A percentile compares a stretch with the other conserved stretches of the same genome.
Conservation (phyloP, 2,329 filamentous ascomycete genomes). For the Didymella arachidicola region DNA sequence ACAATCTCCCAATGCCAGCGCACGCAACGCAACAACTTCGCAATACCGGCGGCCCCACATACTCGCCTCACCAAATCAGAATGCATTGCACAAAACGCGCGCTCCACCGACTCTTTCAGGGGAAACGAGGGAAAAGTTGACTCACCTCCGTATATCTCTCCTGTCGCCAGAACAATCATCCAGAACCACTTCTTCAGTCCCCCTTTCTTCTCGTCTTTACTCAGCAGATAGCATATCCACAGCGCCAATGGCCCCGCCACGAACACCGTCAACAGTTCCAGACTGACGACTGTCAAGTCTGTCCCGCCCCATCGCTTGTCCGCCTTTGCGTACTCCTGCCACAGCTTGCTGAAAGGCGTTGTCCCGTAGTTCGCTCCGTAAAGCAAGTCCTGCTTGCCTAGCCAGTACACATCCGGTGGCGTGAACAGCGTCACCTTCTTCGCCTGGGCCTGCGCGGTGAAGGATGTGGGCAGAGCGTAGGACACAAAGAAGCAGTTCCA, state of each 20-base stretch:
- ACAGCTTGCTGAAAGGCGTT: slow-evolving; percentile 62
- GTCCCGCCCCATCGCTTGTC: slow-evolving; percentile 67
- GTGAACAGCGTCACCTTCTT: slow-evolving; percentile 51
- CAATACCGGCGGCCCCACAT: slow-evolving; percentile 32
- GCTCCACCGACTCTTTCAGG: slow-evolving; percentile 23
- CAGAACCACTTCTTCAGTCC: slow-evolving; percentile 59
- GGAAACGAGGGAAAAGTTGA: slow-evolving; percentile 18
- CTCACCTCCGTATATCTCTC: slow-evolving; percentile 67
- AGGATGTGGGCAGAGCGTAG: slow-evolving; percentile 53
- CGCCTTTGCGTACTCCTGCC: slow-evolving; percentile 72
- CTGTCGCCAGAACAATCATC: slow-evolving; percentile 66
- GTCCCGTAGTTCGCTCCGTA: slow-evolving; percentile 68
- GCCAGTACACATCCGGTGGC: slow-evolving; percentile 60
- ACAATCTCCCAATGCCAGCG: slow-evolving; percentile 28
- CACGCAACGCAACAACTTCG: slow-evolving; percentile 28
- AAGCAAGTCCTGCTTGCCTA: slow-evolving; percentile 61
- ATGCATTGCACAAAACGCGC: slow-evolving; percentile 20
- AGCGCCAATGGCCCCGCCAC: slow-evolving; percentile 65
- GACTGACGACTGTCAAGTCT: slow-evolving; percentile 65
- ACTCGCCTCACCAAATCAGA: slow-evolving; percentile 28
- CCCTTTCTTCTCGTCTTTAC: slow-evolving; percentile 49
- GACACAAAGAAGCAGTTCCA: slow-evolving; percentile 91
- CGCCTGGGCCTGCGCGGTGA: slow-evolving; percentile 38
- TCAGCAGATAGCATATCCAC: slow-evolving; percentile 64
- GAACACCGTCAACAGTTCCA: slow-evolving; percentile 69